These are phyloP conservation scores for Claviceps arundinis DNA, from an alignment of 2,329 filamentous ascomycete species.

Conservation along the genomic window DNA sequence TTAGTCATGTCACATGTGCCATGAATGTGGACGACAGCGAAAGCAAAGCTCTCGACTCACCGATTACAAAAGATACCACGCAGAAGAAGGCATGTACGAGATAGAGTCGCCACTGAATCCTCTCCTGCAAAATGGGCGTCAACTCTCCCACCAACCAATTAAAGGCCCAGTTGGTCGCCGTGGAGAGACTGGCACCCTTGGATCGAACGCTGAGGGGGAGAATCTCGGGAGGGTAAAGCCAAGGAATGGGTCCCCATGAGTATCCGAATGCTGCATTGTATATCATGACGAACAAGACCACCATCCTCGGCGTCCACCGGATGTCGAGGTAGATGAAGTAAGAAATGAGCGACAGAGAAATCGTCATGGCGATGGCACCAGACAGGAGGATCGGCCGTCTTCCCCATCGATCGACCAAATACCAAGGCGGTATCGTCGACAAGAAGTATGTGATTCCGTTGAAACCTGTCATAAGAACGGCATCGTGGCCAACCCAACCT, in stretches of 20 bases:
- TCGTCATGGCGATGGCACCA: slow-evolving; percentile 77
- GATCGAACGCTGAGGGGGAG: slow-evolving; percentile 90
- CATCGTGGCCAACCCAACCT: slow-evolving; percentile 83
- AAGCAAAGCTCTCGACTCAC: slow-evolving; percentile 39
- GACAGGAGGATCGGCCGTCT: slow-evolving; percentile 79
- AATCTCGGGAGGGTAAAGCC: slow-evolving; percentile 98
- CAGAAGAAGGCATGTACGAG: slow-evolving; percentile 96
- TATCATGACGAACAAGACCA: slow-evolving; percentile 92
- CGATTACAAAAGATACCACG: slow-evolving; percentile 85
- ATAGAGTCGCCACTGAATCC: slow-evolving; percentile 88
- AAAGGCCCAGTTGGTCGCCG: slow-evolving; percentile 94
- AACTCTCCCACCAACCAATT: slow-evolving; percentile 96
- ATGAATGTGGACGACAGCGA: neutral
- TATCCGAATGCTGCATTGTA: slow-evolving; percentile 97
- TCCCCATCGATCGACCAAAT: slow-evolving; percentile 86
- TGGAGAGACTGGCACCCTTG: slow-evolving; percentile 92
- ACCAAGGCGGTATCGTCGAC: slow-evolving; percentile 93
- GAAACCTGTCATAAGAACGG: slow-evolving; percentile 93
- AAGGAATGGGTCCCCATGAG: slow-evolving; percentile 91
- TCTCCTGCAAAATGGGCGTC: slow-evolving; percentile 84
- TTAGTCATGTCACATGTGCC: neutral
- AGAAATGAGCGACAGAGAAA: slow-evolving; percentile 79
- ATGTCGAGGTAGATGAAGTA: slow-evolving; percentile 92
- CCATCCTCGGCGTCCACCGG: slow-evolving; percentile 61
- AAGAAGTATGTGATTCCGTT: slow-evolving; percentile 82